Conservation (phyloP, 306 rosid species). For the Castanea mollissima region DNA sequence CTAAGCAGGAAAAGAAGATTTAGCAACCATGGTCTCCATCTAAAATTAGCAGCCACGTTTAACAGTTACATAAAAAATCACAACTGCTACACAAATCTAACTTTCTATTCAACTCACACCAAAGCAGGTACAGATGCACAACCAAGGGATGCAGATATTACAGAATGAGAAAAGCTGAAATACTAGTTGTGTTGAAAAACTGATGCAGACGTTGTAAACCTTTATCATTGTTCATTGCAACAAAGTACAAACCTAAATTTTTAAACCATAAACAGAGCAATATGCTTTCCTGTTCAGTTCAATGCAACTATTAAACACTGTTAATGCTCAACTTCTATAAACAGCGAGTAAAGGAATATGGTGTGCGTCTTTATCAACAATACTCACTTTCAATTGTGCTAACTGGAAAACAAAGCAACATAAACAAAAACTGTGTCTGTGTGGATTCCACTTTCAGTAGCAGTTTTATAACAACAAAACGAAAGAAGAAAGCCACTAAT, state of each 20-base stretch:
- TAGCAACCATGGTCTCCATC: not conserved
- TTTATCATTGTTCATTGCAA: not conserved
- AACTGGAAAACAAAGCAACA: not conserved
- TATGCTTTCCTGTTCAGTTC: too few species aligned
- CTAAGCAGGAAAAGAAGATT: not conserved
- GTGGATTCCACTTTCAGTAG: slow-evolving; percentile 2
- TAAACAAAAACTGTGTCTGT: not conserved
- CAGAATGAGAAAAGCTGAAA: not conserved
- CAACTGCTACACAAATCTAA: not conserved
- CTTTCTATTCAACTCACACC: not conserved
- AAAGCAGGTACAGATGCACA: too few species aligned
- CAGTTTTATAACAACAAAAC: not conserved
- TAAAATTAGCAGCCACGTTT: not conserved
- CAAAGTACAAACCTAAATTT: not conserved
- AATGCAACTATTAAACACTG: not conserved
- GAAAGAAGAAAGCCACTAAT: not conserved
- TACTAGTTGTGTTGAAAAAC: not conserved
- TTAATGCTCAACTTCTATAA: not conserved
- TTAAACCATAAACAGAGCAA: too few species aligned
- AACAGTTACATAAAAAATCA: not conserved
- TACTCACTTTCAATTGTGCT: not conserved
- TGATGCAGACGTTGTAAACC: not conserved
- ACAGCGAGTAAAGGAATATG: not conserved
- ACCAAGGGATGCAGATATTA: not conserved
- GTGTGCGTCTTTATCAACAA: not conserved